Evolutionary conservation across 1,284 basidiomycete species (phyloP).

Genomic region (Pterulicium gracile): DNA sequence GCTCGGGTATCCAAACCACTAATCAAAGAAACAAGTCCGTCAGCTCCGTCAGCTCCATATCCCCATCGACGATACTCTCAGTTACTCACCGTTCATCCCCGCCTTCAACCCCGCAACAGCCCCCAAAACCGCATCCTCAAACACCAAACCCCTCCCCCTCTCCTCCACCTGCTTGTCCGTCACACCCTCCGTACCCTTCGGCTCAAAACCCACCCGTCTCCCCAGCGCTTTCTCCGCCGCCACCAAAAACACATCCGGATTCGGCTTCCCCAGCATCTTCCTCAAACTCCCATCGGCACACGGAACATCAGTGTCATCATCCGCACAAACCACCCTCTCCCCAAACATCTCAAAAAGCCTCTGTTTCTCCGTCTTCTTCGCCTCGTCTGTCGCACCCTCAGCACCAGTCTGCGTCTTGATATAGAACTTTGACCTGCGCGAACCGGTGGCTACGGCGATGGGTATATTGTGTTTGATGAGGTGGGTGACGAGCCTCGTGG

Average conservation of each 20-base stretch:
- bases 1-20: conserved; percentile 76
- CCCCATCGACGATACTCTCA: too few species aligned
- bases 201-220: conserved; percentile 27
- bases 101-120: conserved; percentile 68
- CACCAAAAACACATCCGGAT: conserved; percentile 64
- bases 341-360: conserved; percentile 45
- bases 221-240: conserved; percentile 50
- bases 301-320: conserved; percentile 35
- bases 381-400: conserved; percentile 14
- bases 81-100: conserved; percentile 63
- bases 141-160: conserved; percentile 54
- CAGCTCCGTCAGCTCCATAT: too few species aligned
- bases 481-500: conserved; percentile 51
- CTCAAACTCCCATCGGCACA: conserved; percentile 24
- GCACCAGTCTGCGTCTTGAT: conserved; percentile 52
- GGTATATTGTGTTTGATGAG: conserved; percentile 54
- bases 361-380: not conserved
- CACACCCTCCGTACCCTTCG: conserved; percentile 28
- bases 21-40: too few species aligned
- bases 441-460: conserved; percentile 69
- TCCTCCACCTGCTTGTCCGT: conserved; percentile 31
- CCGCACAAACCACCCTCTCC: conserved; percentile 54
- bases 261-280: conserved; percentile 48
- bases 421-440: conserved; percentile 48
- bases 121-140: conserved; percentile 67